Evolutionary conservation across 108 stramenopile species (phyloP), one percentile per base, ranked within the genome.

Genomic region (Cyclotella sp.): DNA sequence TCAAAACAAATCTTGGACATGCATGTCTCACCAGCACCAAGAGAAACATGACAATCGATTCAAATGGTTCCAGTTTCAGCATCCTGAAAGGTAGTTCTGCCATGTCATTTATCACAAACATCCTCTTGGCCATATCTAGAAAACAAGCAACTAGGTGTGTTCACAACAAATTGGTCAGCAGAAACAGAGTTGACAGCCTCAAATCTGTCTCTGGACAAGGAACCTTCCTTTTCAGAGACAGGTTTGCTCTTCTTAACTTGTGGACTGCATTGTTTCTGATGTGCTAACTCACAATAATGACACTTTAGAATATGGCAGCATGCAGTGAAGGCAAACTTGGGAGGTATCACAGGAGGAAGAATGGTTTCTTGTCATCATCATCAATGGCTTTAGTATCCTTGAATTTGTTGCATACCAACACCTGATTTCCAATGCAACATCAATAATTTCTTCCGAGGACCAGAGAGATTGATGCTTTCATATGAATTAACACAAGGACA

Each of bases 81-180:
- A 52, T 89, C 83, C 14, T 28, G 18, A 47, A 86, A 89, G 40
- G 86, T 67, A 0, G 88, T 73, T 6, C 85, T 86, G 8, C 82
- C 76, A 60, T 13, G 24, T 8, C 28, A 49, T 14, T 16, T 39
- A 21, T 9, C 10, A 55, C 41, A 3, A 34, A 1, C 49, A 22
- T 0, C n/a, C 27, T 87, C 84, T 18, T 49, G 54, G 5, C 86
- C 89, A 45, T 46, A 42, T 0, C 78, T 69, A 34, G 75, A 44
- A 0, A 26, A 52, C 0, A 78, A 69, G 18, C 83, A 70, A n/a
- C 88, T 85, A 34, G 57, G 79, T 18, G 71, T 24, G 9, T 44
- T 8, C 34, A 71, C 70, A 1, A 63, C 39, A 30, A 77, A 84
- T 21, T 70, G 68, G 62, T 89, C 85, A 19, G 66, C 52, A 30